Base-by-base conservation (phyloP, 2,329 filamentous ascomycete species). In the Colletotrichum endophyticum region DNA sequence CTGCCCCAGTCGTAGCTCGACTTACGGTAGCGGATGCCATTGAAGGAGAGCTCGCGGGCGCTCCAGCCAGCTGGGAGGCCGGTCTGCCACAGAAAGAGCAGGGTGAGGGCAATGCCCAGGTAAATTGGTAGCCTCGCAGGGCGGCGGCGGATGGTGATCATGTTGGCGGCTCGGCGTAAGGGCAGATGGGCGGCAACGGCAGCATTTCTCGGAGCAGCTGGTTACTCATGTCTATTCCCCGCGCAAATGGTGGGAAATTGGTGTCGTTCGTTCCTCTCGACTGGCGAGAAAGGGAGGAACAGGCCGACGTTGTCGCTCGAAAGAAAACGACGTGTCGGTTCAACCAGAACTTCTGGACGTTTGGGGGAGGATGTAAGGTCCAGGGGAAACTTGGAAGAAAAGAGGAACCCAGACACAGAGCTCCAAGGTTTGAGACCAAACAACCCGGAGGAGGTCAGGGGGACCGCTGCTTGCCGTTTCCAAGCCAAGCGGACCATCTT, bases 1-100 rank as follows among this genome's bases (percentile, higher is more conserved):
- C 80, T 81, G 78, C 81, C 81, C 85, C 85, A 87, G 78, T 87
- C 84, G 77, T 83, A 85, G 79, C 83, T 84, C 77, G 77, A 77
- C 49, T 72, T 76, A 53, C 76, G 77, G 59, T 73, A 78, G 19
- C 12, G 32, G n/a, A 78, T 68, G 32, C 73, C 76, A 25, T 78
- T 68, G 57, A 62, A 67, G 13, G 34, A 36, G 11, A 77, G 30
- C 27, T 70, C 44, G 25, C 44, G 30, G 63, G 62, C 19, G 59
- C 30, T 30, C 64, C 70, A 78, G 63, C 66, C 66, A 49, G 27
- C 25, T 11, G 77, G 74, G 8, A 77, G 57, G 6, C 74, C 77
- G 34, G 59, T 57, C 25, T 77, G 63, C 74, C 74, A 78, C 30
- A 77, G 25, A 13, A 78, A 69, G 13, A 75, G 49, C 39, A 72